Evolutionary conservation across 1,284 basidiomycete species (phyloP).

Genomic region (Cutaneotrichosporon sp.): DNA sequence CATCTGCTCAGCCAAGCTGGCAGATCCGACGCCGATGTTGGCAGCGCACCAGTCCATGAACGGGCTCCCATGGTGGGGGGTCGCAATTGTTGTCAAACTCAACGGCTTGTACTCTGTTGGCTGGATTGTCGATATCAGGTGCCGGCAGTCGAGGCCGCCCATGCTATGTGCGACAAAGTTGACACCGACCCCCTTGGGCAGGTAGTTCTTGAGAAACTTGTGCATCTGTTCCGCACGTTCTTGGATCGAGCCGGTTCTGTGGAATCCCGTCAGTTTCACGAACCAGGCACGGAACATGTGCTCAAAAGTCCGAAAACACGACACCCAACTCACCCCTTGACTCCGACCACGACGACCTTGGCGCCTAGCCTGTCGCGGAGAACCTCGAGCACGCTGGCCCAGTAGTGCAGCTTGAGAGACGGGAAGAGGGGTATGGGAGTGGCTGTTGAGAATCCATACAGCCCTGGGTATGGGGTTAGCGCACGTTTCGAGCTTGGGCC

Average conservation of each 20-base stretch:
- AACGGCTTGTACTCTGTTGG: conserved; percentile 79
- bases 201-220: conserved; percentile 63
- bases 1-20: conserved; percentile 27
- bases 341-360: conserved; percentile 91
- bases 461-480: conserved; percentile 50
- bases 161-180: conserved; percentile 97
- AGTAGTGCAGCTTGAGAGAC: conserved; percentile 75
- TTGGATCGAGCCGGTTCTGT: conserved; percentile 85
- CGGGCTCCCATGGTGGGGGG: conserved; percentile 91
- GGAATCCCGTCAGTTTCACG: not conserved
- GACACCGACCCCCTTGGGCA: conserved; percentile 61
- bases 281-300: conserved; percentile 2
- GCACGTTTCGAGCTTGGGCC: not conserved
- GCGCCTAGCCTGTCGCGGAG: conserved; percentile 78
- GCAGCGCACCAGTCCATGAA: conserved; percentile 99
- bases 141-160: conserved; percentile 85
- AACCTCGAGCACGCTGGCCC: conserved; percentile 81
- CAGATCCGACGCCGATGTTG: conserved; percentile 76
- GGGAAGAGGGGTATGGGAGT: conserved; percentile 66
- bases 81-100: conserved; percentile 83
- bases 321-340: conserved; percentile 69
- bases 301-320: not conserved
- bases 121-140: conserved; percentile 79
- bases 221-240: conserved; percentile 78
- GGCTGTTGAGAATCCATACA: conserved; percentile 88